Base-by-base conservation (phyloP, 1,139 yeast species). In the Eremothecium sinecaudum region DNA sequence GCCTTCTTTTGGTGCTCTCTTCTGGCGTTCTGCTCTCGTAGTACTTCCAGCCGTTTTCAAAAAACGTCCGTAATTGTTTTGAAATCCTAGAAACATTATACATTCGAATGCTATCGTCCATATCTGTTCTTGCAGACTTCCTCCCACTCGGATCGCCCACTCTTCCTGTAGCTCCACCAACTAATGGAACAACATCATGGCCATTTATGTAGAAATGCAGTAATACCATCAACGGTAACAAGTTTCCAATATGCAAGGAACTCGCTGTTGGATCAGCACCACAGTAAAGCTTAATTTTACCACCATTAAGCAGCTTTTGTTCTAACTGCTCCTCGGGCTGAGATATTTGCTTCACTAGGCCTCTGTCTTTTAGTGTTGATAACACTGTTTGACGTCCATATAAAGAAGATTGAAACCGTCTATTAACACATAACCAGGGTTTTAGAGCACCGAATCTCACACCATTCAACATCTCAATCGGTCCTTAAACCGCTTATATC, bases 141-240 rank as follows among this genome's bases (percentile, higher is more conserved):
- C 96, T 67, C 0, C 98, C 98, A 39, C 95, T 83, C 2, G 98
- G 99, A 56, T 90, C 99, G 4, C 99, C 99, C 2, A 90, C 94
- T 11, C 74, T 73, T 3, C 96, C 97, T 0, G 99, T 90, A 7
- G 97, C 98, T n/a, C 97, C 98, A 7, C 98, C 98, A 5, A 90
- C 83, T 10, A 92, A 58, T 0, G 92, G 86, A 8, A 77, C 75
- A 8, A 84, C 75, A 44, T 73, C 73, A 53, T 87, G 94, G 1
- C 98, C 98, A 22, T 92, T 63, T 24, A 87, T 61, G 43, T 74
- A 74, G 56, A 86, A 87, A 55, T 92, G 96, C 31, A 90, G 64
- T 30, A 87, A 61, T 3, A 84, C 75, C 77, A 92, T 73, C 43
- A 90, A 61, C 1, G 98, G 98, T 27, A 90, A 64, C 38, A 92